Conservation (phyloP, 768 basidiomycete species). For the Lactarius akahatsu region DNA sequence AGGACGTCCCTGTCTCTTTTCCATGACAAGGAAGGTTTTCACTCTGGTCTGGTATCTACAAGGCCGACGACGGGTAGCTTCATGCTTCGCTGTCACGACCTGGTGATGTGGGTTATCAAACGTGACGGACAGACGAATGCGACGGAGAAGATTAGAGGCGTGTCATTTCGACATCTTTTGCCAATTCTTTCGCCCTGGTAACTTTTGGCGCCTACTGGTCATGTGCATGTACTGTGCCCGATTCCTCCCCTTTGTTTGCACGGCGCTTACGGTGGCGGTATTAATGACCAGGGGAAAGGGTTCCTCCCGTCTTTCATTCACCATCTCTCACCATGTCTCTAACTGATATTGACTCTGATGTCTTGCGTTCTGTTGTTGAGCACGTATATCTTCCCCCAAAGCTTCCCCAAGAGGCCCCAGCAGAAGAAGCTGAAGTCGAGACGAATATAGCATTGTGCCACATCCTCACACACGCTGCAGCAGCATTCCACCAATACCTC, state of each 20-base stretch:
- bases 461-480: slow-evolving; percentile 5
- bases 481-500: background rate
- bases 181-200: background rate
- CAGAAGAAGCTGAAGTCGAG: background rate
- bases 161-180: background rate
- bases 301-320: background rate
- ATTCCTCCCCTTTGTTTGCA: background rate
- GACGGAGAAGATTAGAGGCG: background rate
- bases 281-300: background rate
- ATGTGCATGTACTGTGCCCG: background rate
- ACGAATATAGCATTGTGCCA: slow-evolving; percentile 8
- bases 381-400: slow-evolving; percentile 23
- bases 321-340: background rate
- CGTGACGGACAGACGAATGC: background rate
- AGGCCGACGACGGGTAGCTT: background rate
- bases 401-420: slow-evolving; percentile 14
- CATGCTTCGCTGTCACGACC: background rate
- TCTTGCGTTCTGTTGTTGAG: slow-evolving; percentile 3
- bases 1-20: background rate
- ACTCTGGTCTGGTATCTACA: too few species aligned
- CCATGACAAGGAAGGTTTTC: background rate
- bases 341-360: background rate
- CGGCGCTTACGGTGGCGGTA: background rate
- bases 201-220: background rate
- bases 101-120: too few species aligned